phyloP scores from a whole-genome alignment of 768 basidiomycete genomes.

The Macrolepiota dolichaula region DNA sequence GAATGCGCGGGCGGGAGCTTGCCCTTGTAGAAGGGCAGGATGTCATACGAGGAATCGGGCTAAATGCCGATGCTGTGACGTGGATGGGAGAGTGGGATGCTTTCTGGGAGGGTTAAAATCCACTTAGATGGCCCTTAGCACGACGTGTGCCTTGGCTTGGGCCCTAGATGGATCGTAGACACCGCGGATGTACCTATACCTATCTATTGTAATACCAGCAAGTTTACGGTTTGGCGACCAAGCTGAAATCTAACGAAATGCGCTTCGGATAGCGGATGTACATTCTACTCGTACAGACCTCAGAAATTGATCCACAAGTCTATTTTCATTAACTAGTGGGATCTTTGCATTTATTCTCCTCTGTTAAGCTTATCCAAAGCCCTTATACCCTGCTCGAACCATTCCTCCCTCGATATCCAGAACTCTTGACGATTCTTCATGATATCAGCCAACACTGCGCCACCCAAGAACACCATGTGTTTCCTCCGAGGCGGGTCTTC shows the following conservation, averaged over 20 bases:
- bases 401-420: slow-evolving; percentile 93
- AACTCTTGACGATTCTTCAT: slow-evolving; percentile 95
- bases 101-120: slow-evolving; percentile 34
- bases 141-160: not conserved
- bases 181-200: not conserved
- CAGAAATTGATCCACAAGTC: not conserved
- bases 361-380: slow-evolving; percentile 86
- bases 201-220: not conserved
- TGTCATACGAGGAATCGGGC: slow-evolving; percentile 49
- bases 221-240: not conserved
- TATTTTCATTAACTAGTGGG: not conserved
- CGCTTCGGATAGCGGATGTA: not conserved
- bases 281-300: not conserved
- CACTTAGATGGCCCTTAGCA: not conserved
- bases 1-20: slow-evolving; percentile 87
- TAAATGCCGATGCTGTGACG: slow-evolving; percentile 23
- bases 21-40: slow-evolving; percentile 77
- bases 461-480: slow-evolving; percentile 99
- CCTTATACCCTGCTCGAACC: slow-evolving; percentile 85
- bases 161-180: not conserved
- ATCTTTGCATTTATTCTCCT: slow-evolving; percentile 37
- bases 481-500: slow-evolving; percentile 98
- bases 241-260: not conserved
- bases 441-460: slow-evolving; percentile 97
- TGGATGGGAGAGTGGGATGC: slow-evolving; percentile 41